phyloP scores from a whole-genome alignment of 2,329 filamentous ascomycete genomes.

The Calonectria pauciramosa region DNA sequence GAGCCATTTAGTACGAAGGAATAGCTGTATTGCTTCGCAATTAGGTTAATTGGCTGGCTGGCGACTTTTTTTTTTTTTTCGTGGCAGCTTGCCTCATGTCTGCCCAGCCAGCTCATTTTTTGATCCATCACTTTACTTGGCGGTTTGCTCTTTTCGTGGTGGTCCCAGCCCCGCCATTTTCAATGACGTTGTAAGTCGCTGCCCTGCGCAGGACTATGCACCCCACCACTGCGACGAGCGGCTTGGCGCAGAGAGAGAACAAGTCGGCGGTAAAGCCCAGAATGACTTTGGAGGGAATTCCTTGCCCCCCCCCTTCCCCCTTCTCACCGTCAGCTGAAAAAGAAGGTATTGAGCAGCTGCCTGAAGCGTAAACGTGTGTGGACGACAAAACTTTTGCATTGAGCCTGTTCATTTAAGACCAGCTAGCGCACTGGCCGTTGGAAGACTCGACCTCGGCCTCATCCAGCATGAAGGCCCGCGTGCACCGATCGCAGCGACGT shows the following conservation, averaged over 20 bases:
- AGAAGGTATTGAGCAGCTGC: background rate
- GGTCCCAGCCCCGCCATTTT: conserved; percentile 26
- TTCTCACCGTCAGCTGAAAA: background rate
- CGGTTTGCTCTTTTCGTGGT: background rate
- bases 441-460: background rate
- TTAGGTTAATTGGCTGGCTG: background rate
- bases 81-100: conserved; percentile 8
- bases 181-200: conserved; percentile 18
- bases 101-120: conserved; percentile 20
- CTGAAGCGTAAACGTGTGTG: background rate
- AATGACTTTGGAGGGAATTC: background rate
- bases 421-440: background rate
- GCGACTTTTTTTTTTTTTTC: background rate
- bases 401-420: background rate
- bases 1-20: background rate
- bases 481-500: background rate
- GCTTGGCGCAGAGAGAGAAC: background rate
- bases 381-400: background rate
- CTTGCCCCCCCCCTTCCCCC: background rate
- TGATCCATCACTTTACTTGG: background rate
- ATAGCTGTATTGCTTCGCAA: background rate
- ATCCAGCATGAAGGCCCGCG: background rate
- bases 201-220: background rate
- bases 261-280: background rate
- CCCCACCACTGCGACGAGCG: background rate